phyloP scores from a whole-genome alignment of 2,329 filamentous ascomycete species.

The Graphilbum ipis-grandicollis region DNA sequence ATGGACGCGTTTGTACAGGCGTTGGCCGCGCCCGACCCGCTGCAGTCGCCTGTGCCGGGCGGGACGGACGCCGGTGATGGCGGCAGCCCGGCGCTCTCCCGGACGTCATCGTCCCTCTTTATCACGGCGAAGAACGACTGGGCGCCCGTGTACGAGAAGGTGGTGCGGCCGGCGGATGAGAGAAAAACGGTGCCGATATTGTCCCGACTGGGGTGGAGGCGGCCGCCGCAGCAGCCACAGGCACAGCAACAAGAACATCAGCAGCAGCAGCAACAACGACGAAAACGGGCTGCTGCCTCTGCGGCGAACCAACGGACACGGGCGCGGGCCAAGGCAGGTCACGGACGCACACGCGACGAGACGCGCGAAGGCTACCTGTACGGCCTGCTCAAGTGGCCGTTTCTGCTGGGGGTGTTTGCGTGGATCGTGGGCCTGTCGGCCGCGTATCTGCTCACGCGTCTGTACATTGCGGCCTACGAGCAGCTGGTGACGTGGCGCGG shows the following conservation, averaged over 20 bases:
- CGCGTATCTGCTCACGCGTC: conserved; percentile 62
- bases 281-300: conserved; percentile 10
- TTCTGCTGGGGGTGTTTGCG: conserved; percentile 60
- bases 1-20: conserved; percentile 66
- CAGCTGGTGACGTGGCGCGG: conserved; percentile 84
- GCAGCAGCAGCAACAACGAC: not conserved
- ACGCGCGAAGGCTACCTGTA: conserved; percentile 90
- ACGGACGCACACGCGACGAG: conserved; percentile 60
- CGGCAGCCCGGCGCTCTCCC: conserved; percentile 8
- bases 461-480: conserved; percentile 89
- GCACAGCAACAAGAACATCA: not conserved
- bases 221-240: not conserved
- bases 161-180: conserved; percentile 16
- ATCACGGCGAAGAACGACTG: conserved; percentile 92
- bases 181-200: no score
- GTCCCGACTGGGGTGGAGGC: no score
- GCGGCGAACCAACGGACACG: conserved; percentile 12
- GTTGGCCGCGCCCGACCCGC: conserved; percentile 62
- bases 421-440: conserved; percentile 64
- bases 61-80: conserved; percentile 17
- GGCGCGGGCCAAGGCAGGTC: not conserved
- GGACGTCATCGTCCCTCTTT: conserved; percentile 26
- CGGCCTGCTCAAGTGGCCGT: conserved; percentile 76
- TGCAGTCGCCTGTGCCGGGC: conserved; percentile 34
- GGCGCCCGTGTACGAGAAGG: conserved; percentile 67